Evolutionary conservation across 2,329 filamentous ascomycete species (phyloP), one percentile per base, ranked within the genome.

Genomic region (Orbilia oligospora): DNA sequence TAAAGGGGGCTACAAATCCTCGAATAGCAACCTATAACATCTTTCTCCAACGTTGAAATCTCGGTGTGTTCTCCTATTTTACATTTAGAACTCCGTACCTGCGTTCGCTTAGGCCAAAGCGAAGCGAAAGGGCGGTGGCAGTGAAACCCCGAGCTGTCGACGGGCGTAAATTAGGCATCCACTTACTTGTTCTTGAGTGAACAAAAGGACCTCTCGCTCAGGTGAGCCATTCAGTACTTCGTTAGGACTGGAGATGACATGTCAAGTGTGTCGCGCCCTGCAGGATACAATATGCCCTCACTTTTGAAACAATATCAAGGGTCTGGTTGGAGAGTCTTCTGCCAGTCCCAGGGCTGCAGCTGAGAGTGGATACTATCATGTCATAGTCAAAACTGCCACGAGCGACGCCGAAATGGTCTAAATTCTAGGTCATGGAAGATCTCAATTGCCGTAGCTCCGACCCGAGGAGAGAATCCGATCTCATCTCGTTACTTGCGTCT

Each of bases 91-190:
- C 33, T 61, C 55, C 56, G 56, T 61, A 64, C 44, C 56, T 22
- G 66, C 56, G 36, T 41, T 71, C 67, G 73, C 67, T 77, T 77
- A 77, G 46, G 63, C 61, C 49, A 71, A 69, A 67, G 67, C 49
- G 66, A 71, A 67, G 65, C 66, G 64, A 76, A 56, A 56, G 56
- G 71, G 73, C 58, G 56, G 73, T 77, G 73, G 67, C 67, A 77
- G 58, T 77, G 67, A 71, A 63, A 77, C 58, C 61, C 73, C 73
- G 73, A 77, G 67, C 66, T 68, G 61, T 71, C 65, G 22, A 73
- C n/a, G 38, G 41, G 44, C 27, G 46, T 36, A 58, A 71, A 66
- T 51, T 73, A 73, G 70, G 70, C 70, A 73, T 67, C 70, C 70
- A 67, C 51, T 20, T 22, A 44, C 18, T 24, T 24, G 69, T 38